Base-by-base conservation (phyloP, 805 yeast genomes). In the Novakomyces olei region DNA sequence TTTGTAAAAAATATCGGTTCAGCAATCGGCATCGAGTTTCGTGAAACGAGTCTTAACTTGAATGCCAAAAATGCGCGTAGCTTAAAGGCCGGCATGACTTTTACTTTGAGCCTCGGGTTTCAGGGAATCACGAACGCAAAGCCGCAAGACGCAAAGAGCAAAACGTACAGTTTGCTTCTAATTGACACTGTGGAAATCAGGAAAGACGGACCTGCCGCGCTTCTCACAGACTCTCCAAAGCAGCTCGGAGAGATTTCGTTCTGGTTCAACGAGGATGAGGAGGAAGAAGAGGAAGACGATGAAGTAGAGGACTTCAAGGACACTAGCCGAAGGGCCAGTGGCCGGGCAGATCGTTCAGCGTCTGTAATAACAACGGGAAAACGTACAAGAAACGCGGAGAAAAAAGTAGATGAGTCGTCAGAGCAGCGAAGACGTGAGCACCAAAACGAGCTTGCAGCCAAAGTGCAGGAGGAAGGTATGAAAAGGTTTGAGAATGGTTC, bases 1-100 rank as follows among this genome's bases (percentile, higher is more conserved):
- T 74, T 81, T 42, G 63, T 81, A 31, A 76, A 76, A 46, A 78
- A 78, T 45, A 65, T 73, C 40, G 96, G 96, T 34, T 78, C 88
- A 66, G 60, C 78, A 36, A 72, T 78, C 36, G 96, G 96, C 37
- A 64, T 85, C 39, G 94, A 80, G 46, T 79, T 78, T 47, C 66
- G 92, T 53, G 94, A 81, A 50, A 63, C 83, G 1, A 57, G 72
- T 2, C 68, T 77, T 40, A 61, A 80, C 12, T 57, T 85, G 34
- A 77, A 75, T 46, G 61, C 67, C 17, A 81, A 77, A 45, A 75
- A 69, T 49, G 76, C 72, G 26, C 61, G 85, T 41, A 54, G 50
- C 15, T 55, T 85, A 32, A 63, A 63, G 37, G 74, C 71, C 37
- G 85, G 83, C 27, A 72, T 79, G 43, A 70, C 79, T 15, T 63